These are phyloP conservation scores for Pachysandra terminalis DNA, from an alignment of 164 flowering plant genomes.

Conservation along the genomic window DNA sequence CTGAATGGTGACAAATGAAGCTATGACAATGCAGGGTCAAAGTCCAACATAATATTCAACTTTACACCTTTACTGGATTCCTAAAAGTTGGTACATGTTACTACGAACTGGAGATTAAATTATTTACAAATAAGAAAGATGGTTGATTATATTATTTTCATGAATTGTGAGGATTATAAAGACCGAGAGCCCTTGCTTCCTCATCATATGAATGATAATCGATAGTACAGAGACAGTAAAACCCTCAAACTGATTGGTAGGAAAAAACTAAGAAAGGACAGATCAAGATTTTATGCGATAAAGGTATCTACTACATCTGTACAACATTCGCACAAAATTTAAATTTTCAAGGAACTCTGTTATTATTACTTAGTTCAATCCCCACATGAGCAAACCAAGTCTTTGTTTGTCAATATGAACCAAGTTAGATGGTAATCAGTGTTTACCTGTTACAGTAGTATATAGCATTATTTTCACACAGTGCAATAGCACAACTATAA, in stretches of 20 bases:
- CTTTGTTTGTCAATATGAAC: neutral
- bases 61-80: too few relatives aligned
- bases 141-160: too few relatives aligned
- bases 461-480: constrained; percentile 73
- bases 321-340: neutral
- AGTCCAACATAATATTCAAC: too few relatives aligned
- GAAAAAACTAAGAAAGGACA: neutral
- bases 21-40: too few relatives aligned
- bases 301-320: neutral
- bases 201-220: too few relatives aligned
- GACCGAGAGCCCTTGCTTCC: too few relatives aligned
- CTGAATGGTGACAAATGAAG: too few relatives aligned
- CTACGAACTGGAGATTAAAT: too few relatives aligned
- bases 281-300: neutral
- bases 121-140: too few relatives aligned
- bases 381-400: too few relatives aligned
- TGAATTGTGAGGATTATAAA: too few relatives aligned
- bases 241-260: neutral
- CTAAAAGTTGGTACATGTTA: too few relatives aligned
- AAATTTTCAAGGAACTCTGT: neutral
- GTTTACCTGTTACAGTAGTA: constrained; percentile 90
- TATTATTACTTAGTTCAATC: neutral
- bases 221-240: neutral
- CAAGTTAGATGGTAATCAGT: neutral
- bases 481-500: constrained; percentile 76